A percentile compares a stretch with the other conserved stretches of the same genome.
Evolutionary conservation across 2,329 filamentous ascomycete species (phyloP).

Genomic region (Pseudogymnoascus sp.): DNA sequence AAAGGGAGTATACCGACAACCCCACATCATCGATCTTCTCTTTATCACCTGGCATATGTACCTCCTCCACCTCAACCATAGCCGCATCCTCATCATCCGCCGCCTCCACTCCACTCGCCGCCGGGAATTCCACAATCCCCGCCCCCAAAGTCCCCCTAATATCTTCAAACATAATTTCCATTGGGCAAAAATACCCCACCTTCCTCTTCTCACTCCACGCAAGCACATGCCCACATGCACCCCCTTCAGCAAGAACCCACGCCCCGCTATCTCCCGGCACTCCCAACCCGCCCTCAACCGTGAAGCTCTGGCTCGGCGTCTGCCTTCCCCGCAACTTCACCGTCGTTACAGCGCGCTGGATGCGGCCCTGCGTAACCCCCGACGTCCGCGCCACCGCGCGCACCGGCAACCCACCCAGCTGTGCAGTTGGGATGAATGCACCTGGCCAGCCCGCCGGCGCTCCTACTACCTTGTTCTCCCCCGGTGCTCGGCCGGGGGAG

Average conservation of each 20-base stretch:
- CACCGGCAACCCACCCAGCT: conserved; percentile 67
- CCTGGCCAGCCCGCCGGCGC: conserved; percentile 38
- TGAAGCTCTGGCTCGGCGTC: conserved; percentile 67
- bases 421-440: conserved; percentile 49
- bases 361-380: conserved; percentile 70
- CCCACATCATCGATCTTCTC: neutral
- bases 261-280: conserved; percentile 87
- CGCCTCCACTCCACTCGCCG: neutral
- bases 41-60: neutral
- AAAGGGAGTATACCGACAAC: neutral
- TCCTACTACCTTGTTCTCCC: conserved; percentile 56
- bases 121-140: conserved; percentile 61
- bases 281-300: conserved; percentile 48
- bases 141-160: conserved; percentile 73
- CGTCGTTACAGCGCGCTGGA: conserved; percentile 68
- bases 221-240: conserved; percentile 81
- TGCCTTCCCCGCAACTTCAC: conserved; percentile 81
- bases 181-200: conserved; percentile 87
- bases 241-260: conserved; percentile 82
- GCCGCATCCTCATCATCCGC: neutral
- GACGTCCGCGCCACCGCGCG: conserved; percentile 85
- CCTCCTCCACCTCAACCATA: neutral
- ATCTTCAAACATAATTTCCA: conserved; percentile 82
- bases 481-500: conserved; percentile 59
- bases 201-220: conserved; percentile 76